Evolutionary conservation across 192 early-diverging fungal genomes (phyloP).

Genomic region (Radiomyces spectabilis): DNA sequence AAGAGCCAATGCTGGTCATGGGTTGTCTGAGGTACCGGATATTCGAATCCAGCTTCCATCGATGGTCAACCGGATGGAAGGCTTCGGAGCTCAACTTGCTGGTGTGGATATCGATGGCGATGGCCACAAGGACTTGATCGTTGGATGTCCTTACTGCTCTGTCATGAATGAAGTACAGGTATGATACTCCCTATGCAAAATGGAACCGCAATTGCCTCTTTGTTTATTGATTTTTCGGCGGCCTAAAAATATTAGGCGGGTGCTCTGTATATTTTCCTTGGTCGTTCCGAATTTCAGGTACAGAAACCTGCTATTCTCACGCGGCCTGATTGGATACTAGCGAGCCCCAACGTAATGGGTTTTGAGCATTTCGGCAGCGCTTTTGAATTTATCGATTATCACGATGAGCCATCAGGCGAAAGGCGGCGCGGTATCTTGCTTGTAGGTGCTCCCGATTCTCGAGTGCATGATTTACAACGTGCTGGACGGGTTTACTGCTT

Average conservation of each 20-base stretch:
- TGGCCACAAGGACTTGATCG: constrained; percentile 54
- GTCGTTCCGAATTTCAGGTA: too few relatives aligned
- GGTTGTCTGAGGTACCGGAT: constrained; percentile 41
- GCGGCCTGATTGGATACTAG: neutral
- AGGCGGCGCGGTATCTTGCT: too few relatives aligned
- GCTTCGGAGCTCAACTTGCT: constrained; percentile 36
- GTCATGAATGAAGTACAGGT: neutral
- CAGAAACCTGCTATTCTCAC: too few relatives aligned
- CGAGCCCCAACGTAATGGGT: constrained; percentile 1
- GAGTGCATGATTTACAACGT: neutral
- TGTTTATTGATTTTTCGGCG: constrained; percentile 4
- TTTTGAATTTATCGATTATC: neutral
- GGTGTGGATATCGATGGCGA: constrained; percentile 59
- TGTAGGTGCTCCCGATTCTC: constrained; percentile 27
- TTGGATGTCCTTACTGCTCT: constrained; percentile 54
- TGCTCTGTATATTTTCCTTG: constrained; percentile 33
- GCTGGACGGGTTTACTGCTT: constrained; percentile 29
- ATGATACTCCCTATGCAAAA: neutral
- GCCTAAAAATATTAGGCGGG: constrained; percentile 31
- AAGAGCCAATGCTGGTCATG: constrained; percentile 19
- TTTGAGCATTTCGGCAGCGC: constrained; percentile 26
- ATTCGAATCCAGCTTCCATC: constrained; percentile 25
- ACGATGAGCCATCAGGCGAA: too few relatives aligned
- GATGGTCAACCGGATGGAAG: constrained; percentile 31
- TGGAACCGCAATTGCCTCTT: neutral